Conservation (phyloP, 192 early-diverging fungal genomes). For the Chytriomyces sp. region DNA sequence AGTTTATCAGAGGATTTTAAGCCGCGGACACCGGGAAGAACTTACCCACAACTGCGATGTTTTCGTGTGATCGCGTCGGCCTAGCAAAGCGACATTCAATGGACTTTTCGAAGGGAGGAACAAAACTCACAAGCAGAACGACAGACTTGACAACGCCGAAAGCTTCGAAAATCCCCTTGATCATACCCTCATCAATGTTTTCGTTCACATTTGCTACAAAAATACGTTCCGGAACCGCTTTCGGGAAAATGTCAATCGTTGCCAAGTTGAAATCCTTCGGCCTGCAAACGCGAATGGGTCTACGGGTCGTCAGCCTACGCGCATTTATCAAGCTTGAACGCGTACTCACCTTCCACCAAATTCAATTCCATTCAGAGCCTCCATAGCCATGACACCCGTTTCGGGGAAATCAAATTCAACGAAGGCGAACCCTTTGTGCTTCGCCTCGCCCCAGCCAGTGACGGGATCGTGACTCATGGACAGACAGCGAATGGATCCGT, state of each 20-base stretch:
- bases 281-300: conserved; percentile 76
- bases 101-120: not conserved
- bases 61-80: conserved; percentile 70
- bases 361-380: conserved; percentile 77
- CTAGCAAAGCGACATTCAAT: conserved; percentile 39
- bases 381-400: conserved; percentile 78
- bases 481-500: conserved; percentile 73
- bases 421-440: conserved; percentile 90
- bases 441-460: conserved; percentile 50
- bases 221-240: conserved; percentile 66
- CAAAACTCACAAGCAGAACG: conserved; percentile 60
- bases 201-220: conserved; percentile 86
- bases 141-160: conserved; percentile 79
- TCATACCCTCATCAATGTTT: conserved; percentile 70
- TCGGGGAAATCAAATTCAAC: conserved; percentile 88
- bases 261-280: conserved; percentile 79
- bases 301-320: not conserved
- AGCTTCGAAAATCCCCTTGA: conserved; percentile 78
- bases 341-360: conserved; percentile 70
- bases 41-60: conserved; percentile 82
- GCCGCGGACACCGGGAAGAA: conserved; percentile 7
- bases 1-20: conserved; percentile 26
- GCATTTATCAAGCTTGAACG: not conserved
- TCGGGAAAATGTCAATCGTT: conserved; percentile 63
- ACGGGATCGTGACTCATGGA: conserved; percentile 79